phyloP scores from a whole-genome alignment of 345 rosid species.

The Rhizophora mangle region DNA sequence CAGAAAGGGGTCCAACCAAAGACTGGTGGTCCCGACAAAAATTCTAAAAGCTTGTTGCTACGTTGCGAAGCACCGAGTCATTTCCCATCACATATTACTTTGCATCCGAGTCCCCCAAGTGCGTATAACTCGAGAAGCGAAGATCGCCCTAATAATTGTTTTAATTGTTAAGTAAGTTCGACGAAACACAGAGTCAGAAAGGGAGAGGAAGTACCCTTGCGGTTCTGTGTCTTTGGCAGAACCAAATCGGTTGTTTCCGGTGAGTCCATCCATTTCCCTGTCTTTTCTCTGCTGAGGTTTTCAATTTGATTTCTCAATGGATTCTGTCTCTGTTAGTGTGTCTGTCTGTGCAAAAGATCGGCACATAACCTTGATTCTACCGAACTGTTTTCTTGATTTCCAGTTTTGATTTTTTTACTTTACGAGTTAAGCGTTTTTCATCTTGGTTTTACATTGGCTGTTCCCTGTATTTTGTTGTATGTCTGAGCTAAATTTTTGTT shows the following conservation, averaged over 20 bases:
- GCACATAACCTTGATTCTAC: constrained; percentile 4
- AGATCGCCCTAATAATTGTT: too few relatives aligned
- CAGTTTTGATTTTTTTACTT: constrained; percentile 13
- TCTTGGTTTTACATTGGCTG: background rate
- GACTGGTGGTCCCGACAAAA: too few relatives aligned
- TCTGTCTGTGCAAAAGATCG: background rate
- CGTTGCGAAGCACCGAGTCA: too few relatives aligned
- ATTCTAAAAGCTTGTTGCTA: too few relatives aligned
- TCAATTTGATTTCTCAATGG: background rate
- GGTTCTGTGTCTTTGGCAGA: background rate
- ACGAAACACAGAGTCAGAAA: background rate
- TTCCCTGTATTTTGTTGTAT: background rate
- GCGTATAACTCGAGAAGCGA: constrained; percentile 24
- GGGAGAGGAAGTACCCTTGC: too few relatives aligned
- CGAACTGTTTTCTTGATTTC: constrained; percentile 1
- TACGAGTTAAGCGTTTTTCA: constrained; percentile 4
- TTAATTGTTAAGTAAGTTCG: too few relatives aligned
- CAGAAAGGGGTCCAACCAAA: too few relatives aligned
- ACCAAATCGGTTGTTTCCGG: constrained; percentile 1
- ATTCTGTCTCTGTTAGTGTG: background rate
- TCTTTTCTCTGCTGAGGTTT: background rate
- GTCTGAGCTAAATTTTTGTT: background rate
- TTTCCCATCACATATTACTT: background rate
- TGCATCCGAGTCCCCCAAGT: constrained; percentile 14
- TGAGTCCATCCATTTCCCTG: constrained; percentile 8